Conservation (phyloP, 2,329 filamentous ascomycete genomes). For the Neofusicoccum sp. region DNA sequence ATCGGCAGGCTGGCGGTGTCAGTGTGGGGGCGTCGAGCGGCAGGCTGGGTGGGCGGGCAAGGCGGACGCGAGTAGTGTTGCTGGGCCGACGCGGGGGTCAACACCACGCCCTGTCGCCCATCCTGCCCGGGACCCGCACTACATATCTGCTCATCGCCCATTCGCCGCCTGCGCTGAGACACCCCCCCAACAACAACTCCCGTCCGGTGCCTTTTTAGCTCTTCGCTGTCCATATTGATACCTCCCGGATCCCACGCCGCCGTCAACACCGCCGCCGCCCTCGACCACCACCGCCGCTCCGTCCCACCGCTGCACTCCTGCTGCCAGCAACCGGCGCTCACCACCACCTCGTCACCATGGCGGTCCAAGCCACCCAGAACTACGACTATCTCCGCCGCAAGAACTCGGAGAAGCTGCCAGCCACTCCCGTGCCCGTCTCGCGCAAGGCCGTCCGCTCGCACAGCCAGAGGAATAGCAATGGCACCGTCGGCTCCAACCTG, state of each 20-base stretch:
- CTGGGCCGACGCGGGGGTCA: constrained; percentile 16
- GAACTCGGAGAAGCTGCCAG: constrained; percentile 36
- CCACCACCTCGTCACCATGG: constrained; percentile 23
- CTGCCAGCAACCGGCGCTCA: constrained; percentile 3
- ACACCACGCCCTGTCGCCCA: constrained; percentile 9
- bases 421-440: constrained; percentile 27
- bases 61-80: constrained; percentile 19
- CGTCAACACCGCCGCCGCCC: not conserved
- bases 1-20: not conserved
- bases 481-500: constrained; percentile 79
- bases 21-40: not conserved
- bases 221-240: constrained; percentile 32
- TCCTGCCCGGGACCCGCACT: constrained; percentile 4
- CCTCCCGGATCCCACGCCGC: constrained; percentile 16
- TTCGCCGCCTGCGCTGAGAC: constrained; percentile 10
- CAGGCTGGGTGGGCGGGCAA: not conserved
- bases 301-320: not conserved
- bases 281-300: not conserved
- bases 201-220: constrained; percentile 9
- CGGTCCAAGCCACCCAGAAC: constrained; percentile 34
- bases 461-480: constrained; percentile 67
- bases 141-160: constrained; percentile 14
- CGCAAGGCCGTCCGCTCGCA: constrained; percentile 51
- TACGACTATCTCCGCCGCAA: constrained; percentile 60
- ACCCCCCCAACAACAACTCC: constrained; percentile 18